A percentile compares a stretch with the other conserved stretches of the same genome.
phyloP scores from a whole-genome alignment of 2,329 filamentous ascomycete species.

The Aspergillus thermomutatus region DNA sequence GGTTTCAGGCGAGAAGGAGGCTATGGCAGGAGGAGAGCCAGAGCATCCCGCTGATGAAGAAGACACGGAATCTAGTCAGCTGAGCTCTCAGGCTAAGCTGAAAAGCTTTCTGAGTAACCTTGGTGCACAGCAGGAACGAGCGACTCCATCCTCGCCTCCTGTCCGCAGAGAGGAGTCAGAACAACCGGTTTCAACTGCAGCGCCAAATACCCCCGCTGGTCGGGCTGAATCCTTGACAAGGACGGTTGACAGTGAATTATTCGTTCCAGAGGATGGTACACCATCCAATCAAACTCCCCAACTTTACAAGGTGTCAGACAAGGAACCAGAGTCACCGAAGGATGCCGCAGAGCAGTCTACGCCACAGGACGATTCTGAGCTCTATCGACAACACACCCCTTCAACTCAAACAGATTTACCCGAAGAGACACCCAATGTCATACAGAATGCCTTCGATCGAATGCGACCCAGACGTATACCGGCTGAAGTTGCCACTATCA shows the following conservation, averaged over 20 bases:
- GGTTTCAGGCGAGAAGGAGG: constrained; percentile 10
- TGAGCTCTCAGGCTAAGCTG: constrained; percentile 16
- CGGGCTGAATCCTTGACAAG: not conserved
- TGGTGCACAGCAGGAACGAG: constrained; percentile 16
- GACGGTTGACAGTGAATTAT: constrained; percentile 5
- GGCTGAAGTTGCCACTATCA: constrained; percentile 68
- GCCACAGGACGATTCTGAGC: not conserved
- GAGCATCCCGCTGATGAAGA: constrained; percentile 3
- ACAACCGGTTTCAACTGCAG: not conserved
- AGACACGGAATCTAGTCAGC: constrained; percentile 9
- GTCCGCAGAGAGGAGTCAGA: constrained; percentile 2
- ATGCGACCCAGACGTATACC: constrained; percentile 62
- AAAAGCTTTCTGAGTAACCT: constrained; percentile 22
- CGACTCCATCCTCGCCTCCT: constrained; percentile 16
- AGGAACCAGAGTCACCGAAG: constrained; percentile 2
- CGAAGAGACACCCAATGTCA: constrained; percentile 40
- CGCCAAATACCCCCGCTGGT: constrained; percentile 1
- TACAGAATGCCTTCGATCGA: constrained; percentile 62
- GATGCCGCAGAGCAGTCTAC: constrained; percentile 2
- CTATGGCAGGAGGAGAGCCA: not conserved
- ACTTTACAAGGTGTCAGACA: not conserved
- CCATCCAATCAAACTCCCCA: not conserved
- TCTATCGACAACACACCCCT: constrained; percentile 11
- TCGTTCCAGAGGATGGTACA: constrained; percentile 1
- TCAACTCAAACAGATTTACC: constrained; percentile 7